Evolutionary conservation across 345 rosid species (phyloP), one percentile per base, ranked within the genome.

Genomic region (Geranium rotundifolium): DNA sequence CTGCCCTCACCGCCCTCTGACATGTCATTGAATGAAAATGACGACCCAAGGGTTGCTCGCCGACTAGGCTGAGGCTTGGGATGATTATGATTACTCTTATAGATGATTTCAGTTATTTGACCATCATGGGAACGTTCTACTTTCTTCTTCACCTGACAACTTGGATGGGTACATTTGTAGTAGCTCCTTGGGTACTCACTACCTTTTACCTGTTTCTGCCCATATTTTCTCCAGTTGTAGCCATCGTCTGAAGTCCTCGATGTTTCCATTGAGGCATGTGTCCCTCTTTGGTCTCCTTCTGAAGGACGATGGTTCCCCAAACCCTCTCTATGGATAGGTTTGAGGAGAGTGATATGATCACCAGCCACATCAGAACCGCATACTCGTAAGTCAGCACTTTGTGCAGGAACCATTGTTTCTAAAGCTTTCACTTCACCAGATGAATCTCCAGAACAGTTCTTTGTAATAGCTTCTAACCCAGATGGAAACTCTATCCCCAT

Each of bases 111-210:
- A 16, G 84, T 82, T 67, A 85, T 80, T 58, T 82, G 85, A 12
- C 87, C 83, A 64, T 82, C 87, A 58, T 75, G 75, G 19, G 84
- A 81, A 57, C 84, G 74, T 71, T 80, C 90, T 19, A 85, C 81
- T 67, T 79, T 80, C 73, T 85, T 85, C 65, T 75, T 85, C 58
- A 82, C 84, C 65, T 56, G 76, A 70, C 87, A 82, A 54, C 66
- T 80, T 30, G 78, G 82, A 71, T 80, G 71, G 29, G 84, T 85
- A 60, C 87, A 82, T 78, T 82, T 82, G 61, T 80, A 82, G 64
- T 85, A 82, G 78, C 85, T 85, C 64, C 90, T 74, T 13, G 87
- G 87, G 65, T 78, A 81, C 62, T 81, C 87, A 60, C 90, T 85
- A 29, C 90, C 85, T 67, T 85, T 77, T 30, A 85, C 80, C 63